Percentiles rank a stretch among this genome's conserved stretches.
Evolutionary conservation across 768 basidiomycete genomes (phyloP).

Genomic region (Pisolithus marmoratus): DNA sequence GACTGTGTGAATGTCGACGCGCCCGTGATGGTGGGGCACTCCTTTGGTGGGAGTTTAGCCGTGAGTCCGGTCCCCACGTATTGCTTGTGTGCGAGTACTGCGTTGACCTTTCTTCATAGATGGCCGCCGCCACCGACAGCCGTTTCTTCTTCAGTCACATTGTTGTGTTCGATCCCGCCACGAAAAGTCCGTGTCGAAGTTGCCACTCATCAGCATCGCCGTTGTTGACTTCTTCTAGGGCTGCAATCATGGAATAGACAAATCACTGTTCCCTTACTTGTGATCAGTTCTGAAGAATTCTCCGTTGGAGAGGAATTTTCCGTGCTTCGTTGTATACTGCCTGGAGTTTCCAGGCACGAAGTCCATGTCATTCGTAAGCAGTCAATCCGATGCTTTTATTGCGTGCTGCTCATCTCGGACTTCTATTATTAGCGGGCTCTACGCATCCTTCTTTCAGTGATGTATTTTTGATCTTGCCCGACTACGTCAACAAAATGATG

Average conservation of each 20-base stretch:
- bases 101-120: slow-evolving; percentile 6
- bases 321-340: slow-evolving; percentile 25
- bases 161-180: slow-evolving; percentile 26
- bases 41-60: slow-evolving; percentile 26
- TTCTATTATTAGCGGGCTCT: slow-evolving; percentile 19
- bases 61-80: slow-evolving; percentile 9
- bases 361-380: slow-evolving; percentile 12
- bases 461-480: slow-evolving; percentile 29
- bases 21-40: slow-evolving; percentile 28
- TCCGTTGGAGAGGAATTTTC: slow-evolving; percentile 31
- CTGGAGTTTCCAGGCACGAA: slow-evolving; percentile 5
- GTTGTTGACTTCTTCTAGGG: slow-evolving; percentile 17
- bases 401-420: neutral
- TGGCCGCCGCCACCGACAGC: slow-evolving; percentile 19
- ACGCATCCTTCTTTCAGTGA: slow-evolving; percentile 31
- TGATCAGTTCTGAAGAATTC: slow-evolving; percentile 39
- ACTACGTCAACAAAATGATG: slow-evolving; percentile 21
- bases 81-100: neutral
- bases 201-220: slow-evolving; percentile 20
- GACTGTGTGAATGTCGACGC: slow-evolving; percentile 11
- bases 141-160: slow-evolving; percentile 21
- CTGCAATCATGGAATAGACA: slow-evolving; percentile 20
- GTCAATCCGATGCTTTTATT: too few species aligned
- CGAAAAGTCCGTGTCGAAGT: neutral
- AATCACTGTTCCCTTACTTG: slow-evolving; percentile 30